Evolutionary conservation across 148 eudicot genomes (phyloP).

Genomic region (Bassia scoparia): DNA sequence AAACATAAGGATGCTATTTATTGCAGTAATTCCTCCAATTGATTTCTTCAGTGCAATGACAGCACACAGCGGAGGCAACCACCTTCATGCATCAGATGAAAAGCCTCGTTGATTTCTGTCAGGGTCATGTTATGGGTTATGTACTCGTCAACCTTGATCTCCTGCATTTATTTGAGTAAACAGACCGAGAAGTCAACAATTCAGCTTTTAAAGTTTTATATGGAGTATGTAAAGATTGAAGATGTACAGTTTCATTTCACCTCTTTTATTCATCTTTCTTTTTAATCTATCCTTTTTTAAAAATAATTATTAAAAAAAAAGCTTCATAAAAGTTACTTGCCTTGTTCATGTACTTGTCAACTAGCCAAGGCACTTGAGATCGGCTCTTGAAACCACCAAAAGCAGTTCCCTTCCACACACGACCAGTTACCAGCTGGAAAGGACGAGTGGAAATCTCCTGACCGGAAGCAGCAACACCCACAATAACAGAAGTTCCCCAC

Average conservation of each 20-base stretch:
- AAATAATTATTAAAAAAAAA: neutral
- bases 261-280: no score
- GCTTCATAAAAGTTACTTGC: constrained; percentile 25
- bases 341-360: constrained; percentile 94
- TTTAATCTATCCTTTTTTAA: no score
- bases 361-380: constrained; percentile 98
- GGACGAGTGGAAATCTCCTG: constrained; percentile 97
- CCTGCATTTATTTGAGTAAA: constrained; percentile 37
- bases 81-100: constrained; percentile 88
- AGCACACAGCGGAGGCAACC: constrained; percentile 90
- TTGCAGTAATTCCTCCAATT: neutral
- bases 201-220: no score
- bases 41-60: constrained; percentile 29
- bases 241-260: no score
- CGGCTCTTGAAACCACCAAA: constrained; percentile 99
- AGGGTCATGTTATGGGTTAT: constrained; percentile 79
- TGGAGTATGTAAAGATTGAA: no score
- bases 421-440: constrained; percentile 94
- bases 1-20: neutral
- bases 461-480: constrained; percentile 98
- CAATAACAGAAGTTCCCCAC: constrained; percentile 98
- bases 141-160: constrained; percentile 98
- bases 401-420: constrained; percentile 99
- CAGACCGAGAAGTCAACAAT: neutral
- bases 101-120: constrained; percentile 78